phyloP scores from a whole-genome alignment of 2,329 filamentous ascomycete genomes.

The Pseudocercospora ulei region DNA sequence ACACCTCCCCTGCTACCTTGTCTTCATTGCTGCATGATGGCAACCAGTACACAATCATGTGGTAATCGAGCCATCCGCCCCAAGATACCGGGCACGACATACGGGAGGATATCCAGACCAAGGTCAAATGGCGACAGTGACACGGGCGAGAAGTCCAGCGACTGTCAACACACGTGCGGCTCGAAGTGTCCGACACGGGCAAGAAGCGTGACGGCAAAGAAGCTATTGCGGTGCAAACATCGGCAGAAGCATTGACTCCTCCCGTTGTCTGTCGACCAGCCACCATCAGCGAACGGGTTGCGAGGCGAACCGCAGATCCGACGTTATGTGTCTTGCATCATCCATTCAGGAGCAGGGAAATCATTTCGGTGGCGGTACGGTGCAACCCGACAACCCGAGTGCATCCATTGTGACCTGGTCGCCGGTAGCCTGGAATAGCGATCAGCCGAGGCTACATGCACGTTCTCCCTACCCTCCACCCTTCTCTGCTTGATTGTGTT shows the following conservation, averaged over 20 bases:
- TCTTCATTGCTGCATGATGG: no score
- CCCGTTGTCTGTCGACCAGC: no score
- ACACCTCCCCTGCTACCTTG: no score
- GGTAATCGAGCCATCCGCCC: no score
- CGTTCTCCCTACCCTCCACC: background rate
- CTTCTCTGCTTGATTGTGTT: no score
- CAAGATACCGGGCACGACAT: slow-evolving; percentile 8
- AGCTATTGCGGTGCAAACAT: slow-evolving; percentile 21
- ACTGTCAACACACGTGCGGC: slow-evolving; percentile 12
- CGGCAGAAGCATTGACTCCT: no score
- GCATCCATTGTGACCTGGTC: no score
- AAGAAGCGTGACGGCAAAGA: slow-evolving; percentile 19
- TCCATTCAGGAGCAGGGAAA: no score
- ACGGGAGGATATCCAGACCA: slow-evolving; percentile 10
- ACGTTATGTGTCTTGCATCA: no score
- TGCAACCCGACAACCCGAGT: no score
- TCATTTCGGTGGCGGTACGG: no score
- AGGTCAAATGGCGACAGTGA: slow-evolving; percentile 20
- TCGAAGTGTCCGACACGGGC: slow-evolving; percentile 2
- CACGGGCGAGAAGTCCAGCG: slow-evolving; percentile 19
- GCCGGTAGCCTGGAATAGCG: background rate
- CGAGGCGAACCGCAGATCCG: background rate
- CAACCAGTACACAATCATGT: no score
- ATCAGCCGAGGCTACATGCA: background rate
- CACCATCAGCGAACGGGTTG: slow-evolving; percentile 17